Percentiles rank a stretch among this genome's conserved stretches.
Evolutionary conservation across 2,329 filamentous ascomycete species (phyloP).

Genomic region (Ascochyta viciae-villosae): DNA sequence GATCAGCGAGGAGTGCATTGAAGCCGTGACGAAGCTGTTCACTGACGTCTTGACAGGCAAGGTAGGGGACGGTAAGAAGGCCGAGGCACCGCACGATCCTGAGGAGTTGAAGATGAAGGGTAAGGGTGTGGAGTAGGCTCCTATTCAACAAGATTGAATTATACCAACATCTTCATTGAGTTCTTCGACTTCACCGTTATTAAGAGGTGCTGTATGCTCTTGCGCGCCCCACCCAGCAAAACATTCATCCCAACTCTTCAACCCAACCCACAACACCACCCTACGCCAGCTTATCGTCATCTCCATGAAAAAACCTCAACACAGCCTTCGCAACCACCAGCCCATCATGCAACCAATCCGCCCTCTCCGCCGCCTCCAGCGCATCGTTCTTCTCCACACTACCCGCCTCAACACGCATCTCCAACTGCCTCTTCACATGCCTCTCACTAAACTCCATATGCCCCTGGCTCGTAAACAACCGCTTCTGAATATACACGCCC

Average conservation of each 20-base stretch:
- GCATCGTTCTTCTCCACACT: conserved; percentile 48
- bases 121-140: conserved; percentile 37
- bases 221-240: too few species aligned
- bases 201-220: too few species aligned
- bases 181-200: too few species aligned
- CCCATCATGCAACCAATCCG: conserved; percentile 45
- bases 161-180: too few species aligned
- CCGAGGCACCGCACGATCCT: conserved; percentile 27
- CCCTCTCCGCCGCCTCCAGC: conserved; percentile 43
- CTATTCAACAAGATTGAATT: too few species aligned
- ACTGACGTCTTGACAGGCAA: conserved; percentile 32
- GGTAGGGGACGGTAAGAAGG: conserved; percentile 28
- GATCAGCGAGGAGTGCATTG: conserved; percentile 70
- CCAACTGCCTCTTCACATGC: conserved; percentile 56
- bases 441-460: conserved; percentile 57
- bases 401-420: conserved; percentile 54
- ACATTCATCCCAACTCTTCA: conserved; percentile 9
- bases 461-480: conserved; percentile 57
- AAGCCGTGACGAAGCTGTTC: conserved; percentile 46
- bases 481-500: conserved; percentile 54
- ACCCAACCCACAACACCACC: background rate
- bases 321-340: conserved; percentile 39
- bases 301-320: conserved; percentile 43
- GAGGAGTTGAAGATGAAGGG: conserved; percentile 41
- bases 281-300: conserved; percentile 34